Evolutionary conservation across 164 flowering plant species (phyloP), one percentile per base, ranked within the genome.

Genomic region (Berberis vulgaris): DNA sequence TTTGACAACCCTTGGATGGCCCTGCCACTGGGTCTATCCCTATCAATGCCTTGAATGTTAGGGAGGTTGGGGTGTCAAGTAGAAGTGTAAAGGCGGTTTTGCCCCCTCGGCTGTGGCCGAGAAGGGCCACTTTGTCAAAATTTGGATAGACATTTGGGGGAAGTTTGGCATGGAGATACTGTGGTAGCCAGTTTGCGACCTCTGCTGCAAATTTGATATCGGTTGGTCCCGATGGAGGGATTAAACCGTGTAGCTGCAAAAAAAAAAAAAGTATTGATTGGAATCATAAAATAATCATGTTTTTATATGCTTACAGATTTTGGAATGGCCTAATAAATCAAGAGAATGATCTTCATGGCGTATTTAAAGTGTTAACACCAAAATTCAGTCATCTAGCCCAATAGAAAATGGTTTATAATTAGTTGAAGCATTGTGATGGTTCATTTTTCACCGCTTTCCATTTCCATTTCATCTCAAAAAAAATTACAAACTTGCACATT

Each of bases 61-160:
- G 69, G 0, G 65, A 13, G 2, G 76, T 49, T 0, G 13, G 3
- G 3, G 13, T 2, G 43, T 75, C 78, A 0, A 83, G 63, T 43
- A 83, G 82, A 2, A 84, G 66, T 6, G 80, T 65, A 46, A 82
- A 84, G 6, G 89, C 86, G 0, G 74, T 56, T 44, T 77, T 81
- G 2, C 89, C 89, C 0, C 89, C 89, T 57, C 85, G 56, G 69
- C 86, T 83, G 68, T 84, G 86, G 68, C 86, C 86, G 7, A 71
- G 54, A 1, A 83, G 75, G 6, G 71, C 78, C 4, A 80, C 61
- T 55, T 74, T 76, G 38, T 2, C 2, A 2, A 78, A 57, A 69
- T 81, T 63, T 12, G 80, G 59, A 7, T 60, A 2, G 8, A 78
- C 74, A 0, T 68, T 13, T 8, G 45, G 26, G 0, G 79, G 83